phyloP scores from a whole-genome alignment of 805 yeast species.

The Wickerhamomyces hampshirensis region DNA sequence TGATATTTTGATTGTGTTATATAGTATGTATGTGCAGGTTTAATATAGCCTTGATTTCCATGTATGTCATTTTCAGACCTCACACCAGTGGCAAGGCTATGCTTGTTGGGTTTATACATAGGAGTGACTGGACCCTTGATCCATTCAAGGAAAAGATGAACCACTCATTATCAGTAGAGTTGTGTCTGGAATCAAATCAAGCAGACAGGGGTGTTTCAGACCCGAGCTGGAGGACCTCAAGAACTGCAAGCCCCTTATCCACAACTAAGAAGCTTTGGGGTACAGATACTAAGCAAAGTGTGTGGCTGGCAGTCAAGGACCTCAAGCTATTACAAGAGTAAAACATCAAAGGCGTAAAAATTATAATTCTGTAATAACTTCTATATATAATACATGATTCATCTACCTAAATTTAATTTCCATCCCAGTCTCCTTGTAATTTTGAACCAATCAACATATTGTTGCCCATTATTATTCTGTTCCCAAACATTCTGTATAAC shows the following conservation, averaged over 20 bases:
- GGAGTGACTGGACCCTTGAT: slow-evolving; percentile 56
- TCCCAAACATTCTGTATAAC: slow-evolving; percentile 37
- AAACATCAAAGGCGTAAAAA: background rate
- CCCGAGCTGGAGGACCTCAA: slow-evolving; percentile 50
- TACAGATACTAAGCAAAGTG: slow-evolving; percentile 66
- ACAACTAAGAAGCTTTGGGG: slow-evolving; percentile 69
- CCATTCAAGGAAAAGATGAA: slow-evolving; percentile 45
- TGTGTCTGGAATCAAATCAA: slow-evolving; percentile 73
- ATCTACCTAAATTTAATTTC: slow-evolving; percentile 27
- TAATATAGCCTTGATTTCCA: slow-evolving; percentile 57
- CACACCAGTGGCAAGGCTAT: slow-evolving; percentile 59
- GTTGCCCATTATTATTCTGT: slow-evolving; percentile 26
- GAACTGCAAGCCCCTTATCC: slow-evolving; percentile 45
- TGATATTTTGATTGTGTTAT: too few species aligned
- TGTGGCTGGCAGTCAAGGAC: slow-evolving; percentile 45
- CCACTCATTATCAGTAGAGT: slow-evolving; percentile 54
- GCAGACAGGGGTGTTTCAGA: slow-evolving; percentile 70
- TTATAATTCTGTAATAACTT: too few species aligned
- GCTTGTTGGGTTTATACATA: slow-evolving; percentile 71
- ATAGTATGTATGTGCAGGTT: too few species aligned
- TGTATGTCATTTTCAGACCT: slow-evolving; percentile 73
- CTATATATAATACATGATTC: too few species aligned
- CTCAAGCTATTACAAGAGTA: too few species aligned
- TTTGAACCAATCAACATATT: slow-evolving; percentile 39
- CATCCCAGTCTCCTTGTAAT: slow-evolving; percentile 37